Percentiles rank a stretch among this genome's conserved stretches.
phyloP scores from a whole-genome alignment of 768 basidiomycete genomes.

The Macrocybe gigantea region DNA sequence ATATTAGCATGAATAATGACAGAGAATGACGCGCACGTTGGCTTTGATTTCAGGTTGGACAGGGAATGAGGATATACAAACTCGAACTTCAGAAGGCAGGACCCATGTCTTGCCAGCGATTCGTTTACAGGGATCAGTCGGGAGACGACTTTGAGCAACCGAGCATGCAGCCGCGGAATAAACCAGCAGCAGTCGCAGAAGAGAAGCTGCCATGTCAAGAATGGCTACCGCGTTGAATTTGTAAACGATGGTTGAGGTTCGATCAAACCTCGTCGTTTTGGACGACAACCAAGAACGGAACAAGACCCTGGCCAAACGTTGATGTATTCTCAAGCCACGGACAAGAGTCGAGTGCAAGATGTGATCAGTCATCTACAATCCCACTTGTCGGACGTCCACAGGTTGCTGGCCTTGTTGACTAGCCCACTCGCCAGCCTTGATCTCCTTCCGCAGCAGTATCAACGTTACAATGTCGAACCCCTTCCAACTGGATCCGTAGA shows the following conservation, averaged over 20 bases:
- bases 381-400: conserved; percentile 41
- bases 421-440: conserved; percentile 51
- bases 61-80: conserved; percentile 45
- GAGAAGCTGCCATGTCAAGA: background rate
- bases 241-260: no score
- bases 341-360: conserved; percentile 21
- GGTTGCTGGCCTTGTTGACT: conserved; percentile 50
- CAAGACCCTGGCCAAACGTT: background rate
- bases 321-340: no score
- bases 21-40: conserved; percentile 32
- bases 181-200: conserved; percentile 5
- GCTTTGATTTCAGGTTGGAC: conserved; percentile 39
- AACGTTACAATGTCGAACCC: conserved; percentile 33
- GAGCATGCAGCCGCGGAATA: background rate
- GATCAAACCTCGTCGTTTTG: background rate
- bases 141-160: background rate
- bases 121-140: conserved; percentile 41
- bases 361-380: conserved; percentile 38
- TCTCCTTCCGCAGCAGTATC: conserved; percentile 57
- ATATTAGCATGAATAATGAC: background rate
- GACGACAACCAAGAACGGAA: background rate
- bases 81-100: conserved; percentile 42
- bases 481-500: conserved; percentile 25
- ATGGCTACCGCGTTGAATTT: no score
- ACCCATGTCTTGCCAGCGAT: conserved; percentile 55